A percentile compares a stretch with the other conserved stretches of the same genome.
Conservation (phyloP, 1,284 basidiomycete genomes). For the Marasmius oreades region DNA sequence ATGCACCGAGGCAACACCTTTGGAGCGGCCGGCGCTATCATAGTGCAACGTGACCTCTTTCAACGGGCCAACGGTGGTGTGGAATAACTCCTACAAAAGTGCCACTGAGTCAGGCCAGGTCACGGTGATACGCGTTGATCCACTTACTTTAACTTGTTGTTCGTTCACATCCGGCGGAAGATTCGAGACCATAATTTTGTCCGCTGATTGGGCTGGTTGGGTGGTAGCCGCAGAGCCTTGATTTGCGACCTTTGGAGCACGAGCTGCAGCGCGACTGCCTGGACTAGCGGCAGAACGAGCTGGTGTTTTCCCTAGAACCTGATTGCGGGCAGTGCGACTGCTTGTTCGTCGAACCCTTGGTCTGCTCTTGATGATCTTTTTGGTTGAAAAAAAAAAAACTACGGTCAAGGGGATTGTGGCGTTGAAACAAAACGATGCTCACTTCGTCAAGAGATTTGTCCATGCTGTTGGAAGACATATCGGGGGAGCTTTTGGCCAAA, state of each 20-base stretch:
- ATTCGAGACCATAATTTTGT: constrained; percentile 97
- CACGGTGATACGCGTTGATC: neutral
- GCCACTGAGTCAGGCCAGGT: constrained; percentile 4
- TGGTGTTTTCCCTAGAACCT: constrained; percentile 53
- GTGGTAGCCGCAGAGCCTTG: constrained; percentile 46
- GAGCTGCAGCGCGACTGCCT: neutral
- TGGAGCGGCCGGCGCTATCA: constrained; percentile 82
- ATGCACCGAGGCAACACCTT: constrained; percentile 85
- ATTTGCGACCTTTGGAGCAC: constrained; percentile 24
- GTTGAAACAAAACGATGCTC: constrained; percentile 1
- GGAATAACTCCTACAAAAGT: constrained; percentile 80
- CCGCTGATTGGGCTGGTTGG: constrained; percentile 38
- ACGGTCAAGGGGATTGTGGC: constrained; percentile 5
- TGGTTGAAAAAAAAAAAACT: constrained; percentile 17
- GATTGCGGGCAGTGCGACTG: constrained; percentile 50
- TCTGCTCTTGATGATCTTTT: constrained; percentile 73
- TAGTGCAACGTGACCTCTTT: constrained; percentile 84
- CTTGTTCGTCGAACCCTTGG: constrained; percentile 29
- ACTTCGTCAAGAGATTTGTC: constrained; percentile 89
- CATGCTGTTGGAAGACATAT: constrained; percentile 36
- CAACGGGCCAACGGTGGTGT: constrained; percentile 86
- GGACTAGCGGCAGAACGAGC: constrained; percentile 30
- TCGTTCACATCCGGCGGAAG: constrained; percentile 96
- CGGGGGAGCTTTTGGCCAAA: neutral
- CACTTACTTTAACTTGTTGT: constrained; percentile 82